Evolutionary conservation across 1,284 basidiomycete genomes (phyloP).

Genomic region (Ustilago nuda): DNA sequence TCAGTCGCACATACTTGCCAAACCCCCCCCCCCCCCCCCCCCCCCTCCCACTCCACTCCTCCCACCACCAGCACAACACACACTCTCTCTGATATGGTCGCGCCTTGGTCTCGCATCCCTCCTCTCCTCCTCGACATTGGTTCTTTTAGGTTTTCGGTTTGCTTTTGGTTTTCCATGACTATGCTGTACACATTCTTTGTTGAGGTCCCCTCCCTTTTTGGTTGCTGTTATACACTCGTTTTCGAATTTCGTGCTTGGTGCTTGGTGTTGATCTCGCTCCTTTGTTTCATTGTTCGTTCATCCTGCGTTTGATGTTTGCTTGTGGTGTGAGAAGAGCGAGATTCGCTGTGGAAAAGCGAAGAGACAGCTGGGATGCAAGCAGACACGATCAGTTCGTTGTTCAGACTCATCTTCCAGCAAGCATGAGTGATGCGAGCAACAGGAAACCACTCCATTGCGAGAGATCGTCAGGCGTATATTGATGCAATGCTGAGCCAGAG

Average conservation of each 20-base stretch:
- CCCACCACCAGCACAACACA: background rate
- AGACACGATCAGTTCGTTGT: no score
- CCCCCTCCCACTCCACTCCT: background rate
- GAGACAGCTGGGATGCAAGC: no score
- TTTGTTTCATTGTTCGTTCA: background rate
- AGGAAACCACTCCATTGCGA: no score
- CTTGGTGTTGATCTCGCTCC: background rate
- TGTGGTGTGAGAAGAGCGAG: no score
- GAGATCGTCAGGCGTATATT: background rate
- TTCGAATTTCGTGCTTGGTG: background rate
- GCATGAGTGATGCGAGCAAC: no score
- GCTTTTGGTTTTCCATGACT: no score
- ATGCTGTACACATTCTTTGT: background rate
- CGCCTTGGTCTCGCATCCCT: background rate
- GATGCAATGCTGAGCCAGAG: background rate
- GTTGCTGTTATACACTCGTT: background rate
- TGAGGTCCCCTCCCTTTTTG: background rate
- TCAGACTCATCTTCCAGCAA: no score
- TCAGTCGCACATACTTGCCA: slow-evolving; percentile 33
- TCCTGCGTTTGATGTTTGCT: no score
- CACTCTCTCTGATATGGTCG: no score
- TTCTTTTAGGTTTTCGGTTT: background rate
- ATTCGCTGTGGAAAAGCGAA: no score
- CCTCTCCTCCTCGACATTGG: background rate
- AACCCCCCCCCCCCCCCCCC: no score